Conservation (phyloP, 2,329 filamentous ascomycete genomes). For the Aspergillus alliaceus region DNA sequence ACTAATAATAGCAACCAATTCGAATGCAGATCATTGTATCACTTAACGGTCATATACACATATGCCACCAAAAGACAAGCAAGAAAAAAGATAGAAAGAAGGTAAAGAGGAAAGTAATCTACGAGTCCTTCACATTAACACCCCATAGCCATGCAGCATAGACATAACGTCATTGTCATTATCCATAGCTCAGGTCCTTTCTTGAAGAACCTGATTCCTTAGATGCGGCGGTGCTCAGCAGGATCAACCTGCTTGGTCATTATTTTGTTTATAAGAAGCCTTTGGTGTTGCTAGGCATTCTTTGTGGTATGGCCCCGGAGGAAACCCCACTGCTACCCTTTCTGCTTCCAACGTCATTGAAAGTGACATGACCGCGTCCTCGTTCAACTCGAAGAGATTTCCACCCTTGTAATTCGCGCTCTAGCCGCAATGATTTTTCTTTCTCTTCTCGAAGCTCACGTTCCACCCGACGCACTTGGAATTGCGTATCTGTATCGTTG, state of each 20-base stretch:
- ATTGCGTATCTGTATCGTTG: slow-evolving; percentile 76
- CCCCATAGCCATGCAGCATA: slow-evolving; percentile 1
- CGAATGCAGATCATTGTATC: slow-evolving; percentile 5
- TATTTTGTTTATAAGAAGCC: slow-evolving; percentile 63
- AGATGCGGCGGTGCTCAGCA: slow-evolving; percentile 12
- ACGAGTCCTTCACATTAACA: slow-evolving; percentile 1
- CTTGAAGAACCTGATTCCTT: slow-evolving; percentile 4
- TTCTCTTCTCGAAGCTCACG: slow-evolving; percentile 85
- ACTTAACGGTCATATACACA: neutral
- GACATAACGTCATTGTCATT: slow-evolving; percentile 18
- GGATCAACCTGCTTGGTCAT: slow-evolving; percentile 16
- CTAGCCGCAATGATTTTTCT: slow-evolving; percentile 77
- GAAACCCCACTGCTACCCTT: slow-evolving; percentile 40
- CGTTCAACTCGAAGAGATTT: slow-evolving; percentile 70
- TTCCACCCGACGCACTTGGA: slow-evolving; percentile 81
- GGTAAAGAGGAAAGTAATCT: neutral
- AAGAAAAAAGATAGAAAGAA: neutral
- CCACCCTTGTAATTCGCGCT: slow-evolving; percentile 82
- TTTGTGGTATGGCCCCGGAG: slow-evolving; percentile 57
- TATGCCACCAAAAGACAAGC: neutral
- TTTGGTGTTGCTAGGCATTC: slow-evolving; percentile 74
- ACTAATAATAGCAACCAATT: slow-evolving; percentile 1
- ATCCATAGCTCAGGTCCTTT: slow-evolving; percentile 15
- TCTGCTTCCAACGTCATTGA: slow-evolving; percentile 43
- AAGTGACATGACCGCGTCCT: slow-evolving; percentile 30